Evolutionary conservation across 345 rosid species (phyloP), one percentile per base, ranked within the genome.

Genomic region (Brassica rapa): DNA sequence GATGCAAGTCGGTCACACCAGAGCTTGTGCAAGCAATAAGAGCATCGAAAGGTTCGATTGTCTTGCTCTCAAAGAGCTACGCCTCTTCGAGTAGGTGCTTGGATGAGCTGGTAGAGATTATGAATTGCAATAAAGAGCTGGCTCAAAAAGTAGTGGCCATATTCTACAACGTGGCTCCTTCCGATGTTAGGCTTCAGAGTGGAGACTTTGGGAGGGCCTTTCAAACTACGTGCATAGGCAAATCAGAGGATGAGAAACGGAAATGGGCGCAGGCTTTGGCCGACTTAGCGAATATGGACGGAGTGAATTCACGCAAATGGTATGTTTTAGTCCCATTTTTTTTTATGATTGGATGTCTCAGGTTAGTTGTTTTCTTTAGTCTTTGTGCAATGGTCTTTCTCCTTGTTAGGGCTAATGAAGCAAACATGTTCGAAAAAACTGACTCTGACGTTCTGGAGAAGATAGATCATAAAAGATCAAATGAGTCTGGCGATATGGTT

Each of bases 61-160:
- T 56, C 11, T 24, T 56, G 25, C 27, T 56, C 61, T 56, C 61
- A 56, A 19, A 56, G 61, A 19, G 21, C 61, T 56, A 56, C 25
- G 61, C 61, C 61, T 56, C 61, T 56, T 56, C 61, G 0, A 56
- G 61, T 56, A 56, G 61, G 61, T 56, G 61, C 61, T 56, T 56
- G 61, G 61, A 56, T 56, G 61, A 56, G 27, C 11, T 56, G 61
- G 61, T 56, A 19, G 61, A 56, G 27, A 56, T 56, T 56, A 56
- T 56, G 61, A 56, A 56, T 8, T 19, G 25, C 61, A 56, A 56
- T 0, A 19, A 56, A 56, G 61, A 56, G 25, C 21, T 56, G 27
- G 61, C 27, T 56, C 27, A 56, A 56, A 56, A 56, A 19, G 61
- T 56, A 0, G 61, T 56, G 61, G 25, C 61, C 12, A 56, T 56